These are phyloP conservation scores for Litsea cubeba DNA, from an alignment of 164 flowering plant genomes.

Conservation along the genomic window DNA sequence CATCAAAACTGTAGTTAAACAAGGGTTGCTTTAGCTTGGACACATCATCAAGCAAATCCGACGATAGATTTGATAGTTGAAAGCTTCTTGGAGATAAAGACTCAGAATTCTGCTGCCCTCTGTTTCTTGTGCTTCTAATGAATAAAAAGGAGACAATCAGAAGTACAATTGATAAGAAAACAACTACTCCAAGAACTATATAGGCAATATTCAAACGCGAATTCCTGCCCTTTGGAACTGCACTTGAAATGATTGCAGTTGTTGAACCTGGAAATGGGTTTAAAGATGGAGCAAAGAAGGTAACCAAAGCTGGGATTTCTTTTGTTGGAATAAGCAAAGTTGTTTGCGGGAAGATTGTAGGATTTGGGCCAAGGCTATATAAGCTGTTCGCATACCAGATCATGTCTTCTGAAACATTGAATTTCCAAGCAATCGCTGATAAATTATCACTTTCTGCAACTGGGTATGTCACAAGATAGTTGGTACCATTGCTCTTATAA, in stretches of 20 bases:
- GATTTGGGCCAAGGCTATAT: conserved; percentile 12
- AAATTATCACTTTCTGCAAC: conserved; percentile 23
- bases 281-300: conserved; percentile 4
- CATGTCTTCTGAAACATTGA: conserved; percentile 19
- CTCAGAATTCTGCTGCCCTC: conserved; percentile 20
- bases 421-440: conserved; percentile 19
- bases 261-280: conserved; percentile 19
- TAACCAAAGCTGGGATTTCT: conserved; percentile 19
- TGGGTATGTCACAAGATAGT: conserved; percentile 51
- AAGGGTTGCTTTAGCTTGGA: conserved; percentile 42
- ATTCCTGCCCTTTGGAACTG: not conserved
- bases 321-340: conserved; percentile 35
- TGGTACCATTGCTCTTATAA: conserved; percentile 8
- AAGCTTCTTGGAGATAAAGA: conserved; percentile 23
- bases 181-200: conserved; percentile 19
- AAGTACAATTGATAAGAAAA: conserved; percentile 8
- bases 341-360: conserved; percentile 35
- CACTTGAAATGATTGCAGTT: conserved; percentile 15
- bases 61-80: conserved; percentile 31
- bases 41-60: conserved; percentile 40
- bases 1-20: conserved; percentile 38
- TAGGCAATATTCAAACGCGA: conserved; percentile 5
- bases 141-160: conserved; percentile 11
- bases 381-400: conserved; percentile 29
- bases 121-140: conserved; percentile 14